Base-by-base conservation (phyloP, 1,284 basidiomycete genomes). In the Ustilago loliicola region DNA sequence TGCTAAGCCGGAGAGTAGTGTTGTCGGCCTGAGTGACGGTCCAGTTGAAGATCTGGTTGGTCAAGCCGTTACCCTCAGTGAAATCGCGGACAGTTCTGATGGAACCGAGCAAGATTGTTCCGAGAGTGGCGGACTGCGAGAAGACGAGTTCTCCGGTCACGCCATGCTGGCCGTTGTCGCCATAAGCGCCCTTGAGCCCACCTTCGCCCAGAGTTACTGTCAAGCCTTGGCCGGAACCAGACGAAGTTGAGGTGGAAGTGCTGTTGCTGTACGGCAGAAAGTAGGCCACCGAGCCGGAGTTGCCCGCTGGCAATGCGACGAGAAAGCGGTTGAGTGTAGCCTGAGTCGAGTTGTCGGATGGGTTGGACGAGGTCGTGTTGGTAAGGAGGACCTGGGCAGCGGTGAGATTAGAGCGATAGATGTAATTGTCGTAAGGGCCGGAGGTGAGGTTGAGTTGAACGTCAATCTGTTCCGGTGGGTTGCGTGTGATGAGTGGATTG, bases 31-130 rank as follows among this genome's bases (percentile, higher is more conserved):
- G 69, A 9, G 86, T 86, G 32, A 89, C 79, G 13, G 88, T 88
- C 80, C 88, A 88, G 83, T 88, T 88, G 87, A 89, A 88, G 61
- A 88, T 86, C 53, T 83, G 69, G 80, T 88, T 79, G 56, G 83
- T 75, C 29, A 77, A 51, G 36, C 69, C 73, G 38, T 73, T 80
- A 40, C 83, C 80, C 66, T 88, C 86, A 47, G 85, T 86, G 81
- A 87, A 84, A 75, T 88, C 81, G 75, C 88, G 85, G 66, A 89
- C 82, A 0, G 88, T 88, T 23, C 88, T 81, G 2, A 89, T 87
- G 25, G 87, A 83, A 0, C 88, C 88, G 47, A 89, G 84, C 21
- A 89, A 71, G 0, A 88, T 87, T 2, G 87, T 86, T 0, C 88
- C 88, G 36, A 89, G 80, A 3, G 80, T 80, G 15, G 87, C 86